Conservation (phyloP, 805 yeast genomes). For the Myxozyma kluyveri region DNA sequence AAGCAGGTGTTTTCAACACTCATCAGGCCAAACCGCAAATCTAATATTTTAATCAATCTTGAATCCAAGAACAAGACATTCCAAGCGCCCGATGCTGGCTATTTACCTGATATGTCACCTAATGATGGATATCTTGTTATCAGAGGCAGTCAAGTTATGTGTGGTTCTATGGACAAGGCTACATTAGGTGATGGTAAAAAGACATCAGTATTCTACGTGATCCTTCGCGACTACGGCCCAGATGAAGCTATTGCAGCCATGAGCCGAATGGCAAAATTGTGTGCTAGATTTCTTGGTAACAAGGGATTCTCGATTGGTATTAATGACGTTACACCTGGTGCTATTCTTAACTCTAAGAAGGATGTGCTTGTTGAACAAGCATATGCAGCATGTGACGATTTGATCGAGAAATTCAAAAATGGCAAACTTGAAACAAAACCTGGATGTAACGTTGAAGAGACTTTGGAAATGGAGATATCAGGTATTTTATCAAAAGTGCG, state of each 20-base stretch:
- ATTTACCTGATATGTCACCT: slow-evolving; percentile 92
- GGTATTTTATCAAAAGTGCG: slow-evolving; percentile 94
- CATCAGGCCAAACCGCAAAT: slow-evolving; percentile 72
- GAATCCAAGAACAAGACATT: slow-evolving; percentile 94
- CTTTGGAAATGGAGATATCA: slow-evolving; percentile 95
- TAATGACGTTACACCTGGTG: slow-evolving; percentile 93
- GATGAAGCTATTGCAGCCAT: slow-evolving; percentile 91
- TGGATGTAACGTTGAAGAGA: slow-evolving; percentile 98
- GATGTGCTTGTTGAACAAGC: slow-evolving; percentile 89
- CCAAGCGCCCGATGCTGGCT: slow-evolving; percentile 66
- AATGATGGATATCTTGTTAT: slow-evolving; percentile 93
- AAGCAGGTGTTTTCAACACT: slow-evolving; percentile 88
- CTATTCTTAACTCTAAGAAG: slow-evolving; percentile 67
- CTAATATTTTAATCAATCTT: slow-evolving; percentile 81
- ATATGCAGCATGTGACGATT: slow-evolving; percentile 84
- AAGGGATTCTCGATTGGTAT: slow-evolving; percentile 97
- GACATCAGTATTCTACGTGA: slow-evolving; percentile 92
- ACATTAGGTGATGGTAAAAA: slow-evolving; percentile 97
- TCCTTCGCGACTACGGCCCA: slow-evolving; percentile 94
- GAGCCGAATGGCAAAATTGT: slow-evolving; percentile 99
- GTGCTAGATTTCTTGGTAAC: slow-evolving; percentile 92
- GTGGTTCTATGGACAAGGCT: slow-evolving; percentile 97
- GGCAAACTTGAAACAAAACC: slow-evolving; percentile 98
- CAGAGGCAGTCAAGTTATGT: slow-evolving; percentile 79
- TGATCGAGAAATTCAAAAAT: slow-evolving; percentile 69